Evolutionary conservation across 805 yeast species (phyloP).

Genomic region (Yarrowia alimentaria): DNA sequence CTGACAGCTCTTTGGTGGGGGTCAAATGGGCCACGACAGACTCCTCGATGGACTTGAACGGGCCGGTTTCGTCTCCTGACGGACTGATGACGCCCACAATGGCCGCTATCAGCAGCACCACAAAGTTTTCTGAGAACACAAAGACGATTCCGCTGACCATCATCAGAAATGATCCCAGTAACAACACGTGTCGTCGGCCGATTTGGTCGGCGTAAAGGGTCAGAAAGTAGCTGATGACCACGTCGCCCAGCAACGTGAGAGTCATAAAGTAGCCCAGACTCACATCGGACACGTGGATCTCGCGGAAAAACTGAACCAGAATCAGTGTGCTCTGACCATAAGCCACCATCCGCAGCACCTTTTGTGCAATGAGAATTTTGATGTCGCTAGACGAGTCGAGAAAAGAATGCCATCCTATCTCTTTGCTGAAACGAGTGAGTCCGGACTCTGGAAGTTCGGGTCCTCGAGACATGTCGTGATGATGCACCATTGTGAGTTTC

Average conservation of each 20-base stretch:
- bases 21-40: slow-evolving; percentile 51
- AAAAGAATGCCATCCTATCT: slow-evolving; percentile 12
- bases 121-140: slow-evolving; percentile 40
- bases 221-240: slow-evolving; percentile 48
- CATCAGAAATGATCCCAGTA: slow-evolving; percentile 46
- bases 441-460: slow-evolving; percentile 7
- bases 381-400: slow-evolving; percentile 9
- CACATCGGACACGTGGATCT: slow-evolving; percentile 45
- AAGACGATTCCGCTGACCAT: slow-evolving; percentile 47
- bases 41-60: slow-evolving; percentile 58
- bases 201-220: slow-evolving; percentile 48
- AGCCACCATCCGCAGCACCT: slow-evolving; percentile 37
- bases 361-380: slow-evolving; percentile 25
- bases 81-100: slow-evolving; percentile 56
- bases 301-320: slow-evolving; percentile 48
- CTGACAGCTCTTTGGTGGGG: slow-evolving; percentile 46
- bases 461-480: slow-evolving; percentile 4
- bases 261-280: slow-evolving; percentile 52
- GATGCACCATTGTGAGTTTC: no score
- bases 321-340: slow-evolving; percentile 43
- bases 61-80: slow-evolving; percentile 59
- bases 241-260: slow-evolving; percentile 51
- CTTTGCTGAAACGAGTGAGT: slow-evolving; percentile 2
- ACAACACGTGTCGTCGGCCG: slow-evolving; percentile 48
- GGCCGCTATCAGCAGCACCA: slow-evolving; percentile 43